phyloP scores from a whole-genome alignment of 306 rosid genomes.

The Betula pendula region DNA sequence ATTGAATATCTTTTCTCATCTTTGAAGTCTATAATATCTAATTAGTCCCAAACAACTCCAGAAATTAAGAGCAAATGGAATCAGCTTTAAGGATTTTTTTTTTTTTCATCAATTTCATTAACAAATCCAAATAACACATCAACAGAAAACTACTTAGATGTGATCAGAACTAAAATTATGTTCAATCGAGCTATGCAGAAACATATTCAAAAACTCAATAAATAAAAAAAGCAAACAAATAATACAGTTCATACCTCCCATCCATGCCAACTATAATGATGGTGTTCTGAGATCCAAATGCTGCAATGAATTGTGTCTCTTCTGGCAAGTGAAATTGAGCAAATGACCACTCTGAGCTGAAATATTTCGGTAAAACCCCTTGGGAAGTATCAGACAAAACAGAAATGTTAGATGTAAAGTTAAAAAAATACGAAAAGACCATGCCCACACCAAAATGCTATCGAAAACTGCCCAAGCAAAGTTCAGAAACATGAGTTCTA shows the following conservation, averaged over 20 bases:
- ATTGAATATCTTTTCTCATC: not conserved
- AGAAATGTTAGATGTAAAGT: conserved; percentile 6
- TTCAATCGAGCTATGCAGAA: not conserved
- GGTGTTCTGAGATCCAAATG: conserved; percentile 82
- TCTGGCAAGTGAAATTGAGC: conserved; percentile 84
- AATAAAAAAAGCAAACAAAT: not conserved
- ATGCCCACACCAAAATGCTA: not conserved
- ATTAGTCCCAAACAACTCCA: not conserved
- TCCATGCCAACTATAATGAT: conserved; percentile 73
- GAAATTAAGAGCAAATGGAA: not conserved
- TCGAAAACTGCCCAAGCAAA: conserved; percentile 16
- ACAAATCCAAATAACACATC: not conserved
- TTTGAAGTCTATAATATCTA: not conserved
- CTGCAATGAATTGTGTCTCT: conserved; percentile 65
- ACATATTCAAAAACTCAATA: not conserved
- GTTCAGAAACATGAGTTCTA: conserved; percentile 22
- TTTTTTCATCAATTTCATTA: not conserved
- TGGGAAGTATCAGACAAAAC: conserved; percentile 14
- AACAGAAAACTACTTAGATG: conserved; percentile 7
- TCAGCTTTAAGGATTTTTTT: not conserved
- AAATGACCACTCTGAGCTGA: conserved; percentile 99
- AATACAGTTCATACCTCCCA: conserved; percentile 66
- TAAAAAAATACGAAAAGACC: conserved; percentile 13
- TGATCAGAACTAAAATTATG: not conserved
- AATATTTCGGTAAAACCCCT: conserved; percentile 95